phyloP scores from a whole-genome alignment of 2,329 filamentous ascomycete genomes.

The Venturia oleaginea region DNA sequence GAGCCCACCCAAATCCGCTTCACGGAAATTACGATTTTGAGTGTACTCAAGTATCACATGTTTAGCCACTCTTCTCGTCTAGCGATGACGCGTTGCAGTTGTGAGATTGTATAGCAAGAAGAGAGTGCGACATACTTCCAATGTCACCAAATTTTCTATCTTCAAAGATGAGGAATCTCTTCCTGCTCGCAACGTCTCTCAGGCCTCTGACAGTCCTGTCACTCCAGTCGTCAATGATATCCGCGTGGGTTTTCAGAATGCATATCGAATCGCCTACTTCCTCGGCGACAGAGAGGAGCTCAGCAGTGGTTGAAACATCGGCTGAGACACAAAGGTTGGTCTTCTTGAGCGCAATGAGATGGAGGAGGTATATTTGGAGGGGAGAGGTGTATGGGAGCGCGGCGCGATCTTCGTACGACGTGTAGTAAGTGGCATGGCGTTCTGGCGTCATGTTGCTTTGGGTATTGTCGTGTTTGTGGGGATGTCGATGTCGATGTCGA shows the following conservation, averaged over 20 bases:
- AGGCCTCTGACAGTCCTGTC: slow-evolving; percentile 43
- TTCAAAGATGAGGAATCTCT: slow-evolving; percentile 45
- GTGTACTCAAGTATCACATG: neutral
- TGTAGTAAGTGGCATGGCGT: slow-evolving; percentile 6
- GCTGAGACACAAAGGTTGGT: slow-evolving; percentile 48
- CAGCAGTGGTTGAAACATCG: slow-evolving; percentile 46
- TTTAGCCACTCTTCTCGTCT: neutral
- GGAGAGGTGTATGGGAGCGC: slow-evolving; percentile 33
- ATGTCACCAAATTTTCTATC: slow-evolving; percentile 49
- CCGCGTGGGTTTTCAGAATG: slow-evolving; percentile 52
- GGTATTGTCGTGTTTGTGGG: too few species aligned
- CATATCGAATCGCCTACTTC: slow-evolving; percentile 53
- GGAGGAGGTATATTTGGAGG: slow-evolving; percentile 39
- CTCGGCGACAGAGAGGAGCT: slow-evolving; percentile 47
- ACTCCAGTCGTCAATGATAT: slow-evolving; percentile 53
- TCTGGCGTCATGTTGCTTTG: neutral
- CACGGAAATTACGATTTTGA: neutral
- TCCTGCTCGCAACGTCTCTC: slow-evolving; percentile 38
- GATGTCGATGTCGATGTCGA: too few species aligned
- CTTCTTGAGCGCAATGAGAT: slow-evolving; percentile 40
- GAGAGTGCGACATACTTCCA: slow-evolving; percentile 35
- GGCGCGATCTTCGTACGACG: slow-evolving; percentile 37
- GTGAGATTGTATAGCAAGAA: neutral
- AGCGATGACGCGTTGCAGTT: neutral
- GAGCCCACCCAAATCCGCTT: neutral